Conservation (phyloP, 2,329 filamentous ascomycete genomes). For the Didymella keratinophila region DNA sequence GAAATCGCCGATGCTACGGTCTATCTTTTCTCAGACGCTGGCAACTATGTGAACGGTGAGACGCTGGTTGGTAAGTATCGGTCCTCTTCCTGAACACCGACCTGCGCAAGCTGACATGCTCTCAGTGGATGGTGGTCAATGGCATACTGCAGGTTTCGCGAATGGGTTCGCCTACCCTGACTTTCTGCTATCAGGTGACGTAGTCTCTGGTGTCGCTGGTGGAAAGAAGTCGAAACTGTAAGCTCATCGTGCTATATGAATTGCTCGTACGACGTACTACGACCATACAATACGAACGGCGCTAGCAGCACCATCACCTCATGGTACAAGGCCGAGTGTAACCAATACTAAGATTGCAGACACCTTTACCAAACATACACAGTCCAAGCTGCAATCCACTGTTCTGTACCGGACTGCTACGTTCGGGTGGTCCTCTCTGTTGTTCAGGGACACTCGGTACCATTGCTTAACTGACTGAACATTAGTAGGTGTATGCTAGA, state of each 20-base stretch:
- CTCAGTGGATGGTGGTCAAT: conserved; percentile 61
- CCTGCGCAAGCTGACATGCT: conserved; percentile 24
- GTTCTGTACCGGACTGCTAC: not conserved
- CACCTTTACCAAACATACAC: not conserved
- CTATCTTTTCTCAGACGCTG: conserved; percentile 85
- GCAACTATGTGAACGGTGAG: conserved; percentile 85
- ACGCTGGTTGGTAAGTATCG: conserved; percentile 72
- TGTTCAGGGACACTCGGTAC: not conserved
- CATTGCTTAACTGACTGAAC: no score
- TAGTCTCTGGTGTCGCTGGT: conserved; percentile 65
- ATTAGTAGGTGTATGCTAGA: no score
- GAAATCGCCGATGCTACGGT: conserved; percentile 95
- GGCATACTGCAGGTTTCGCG: conserved; percentile 53
- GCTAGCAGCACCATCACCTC: not conserved
- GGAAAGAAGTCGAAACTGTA: conserved; percentile 65
- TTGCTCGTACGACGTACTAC: not conserved
- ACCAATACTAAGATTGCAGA: not conserved
- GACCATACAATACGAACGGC: not conserved
- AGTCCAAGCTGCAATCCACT: no score
- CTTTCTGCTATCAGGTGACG: conserved; percentile 63
- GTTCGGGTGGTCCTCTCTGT: not conserved
- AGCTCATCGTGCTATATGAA: not conserved
- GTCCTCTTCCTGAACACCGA: not conserved
- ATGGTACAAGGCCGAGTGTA: not conserved
- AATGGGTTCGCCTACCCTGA: conserved; percentile 63